Evolutionary conservation across 2,329 filamentous ascomycete genomes (phyloP), one percentile per base, ranked within the genome.

Genomic region (Aureobasidium lini): DNA sequence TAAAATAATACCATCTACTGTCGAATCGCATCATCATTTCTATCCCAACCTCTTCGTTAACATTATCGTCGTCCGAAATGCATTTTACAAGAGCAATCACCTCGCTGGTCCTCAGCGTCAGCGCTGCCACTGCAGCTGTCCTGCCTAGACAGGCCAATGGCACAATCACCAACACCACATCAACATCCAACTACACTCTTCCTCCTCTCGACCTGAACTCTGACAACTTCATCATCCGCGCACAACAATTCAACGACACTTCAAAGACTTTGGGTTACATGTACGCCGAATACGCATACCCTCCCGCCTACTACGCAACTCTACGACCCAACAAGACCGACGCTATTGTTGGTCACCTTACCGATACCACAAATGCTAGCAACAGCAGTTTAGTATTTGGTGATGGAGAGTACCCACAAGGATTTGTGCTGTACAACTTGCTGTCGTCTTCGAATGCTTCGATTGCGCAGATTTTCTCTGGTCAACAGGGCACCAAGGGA

Each of bases 261-360:
- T 63, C 62, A 18, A 57, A 59, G n/a, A 60, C 60, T 18, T 47
- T 60, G 2, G 62, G 62, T 18, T 63, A 62, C 44, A 58, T 63
- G 43, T 59, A 54, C 39, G 60, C 60, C 42, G 57, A 62, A 44
- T 62, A 62, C 39, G 39, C 57, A 10, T 63, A 63, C 49, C 46
- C 39, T 6, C 46, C 57, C 11, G 62, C 60, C 31, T 63, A 63
- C 54, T 54, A 37, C 31, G 62, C 62, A 11, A 60, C 62, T 10
- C 54, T 63, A 6, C 44, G 56, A 34, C 50, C 60, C 16, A 31
- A 23, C 6, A 54, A 47, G 47, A 36, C 29, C 5, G 59, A 61
- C 15, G 62, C 60, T 15, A 62, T 62, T 10, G 23, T 57, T 7
- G 62, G 62, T 11, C 56, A 60, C 36, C 39, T 62, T 39, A 60